These are phyloP conservation scores for Aquilaria sinensis DNA, from an alignment of 345 rosid genomes.

Conservation along the genomic window DNA sequence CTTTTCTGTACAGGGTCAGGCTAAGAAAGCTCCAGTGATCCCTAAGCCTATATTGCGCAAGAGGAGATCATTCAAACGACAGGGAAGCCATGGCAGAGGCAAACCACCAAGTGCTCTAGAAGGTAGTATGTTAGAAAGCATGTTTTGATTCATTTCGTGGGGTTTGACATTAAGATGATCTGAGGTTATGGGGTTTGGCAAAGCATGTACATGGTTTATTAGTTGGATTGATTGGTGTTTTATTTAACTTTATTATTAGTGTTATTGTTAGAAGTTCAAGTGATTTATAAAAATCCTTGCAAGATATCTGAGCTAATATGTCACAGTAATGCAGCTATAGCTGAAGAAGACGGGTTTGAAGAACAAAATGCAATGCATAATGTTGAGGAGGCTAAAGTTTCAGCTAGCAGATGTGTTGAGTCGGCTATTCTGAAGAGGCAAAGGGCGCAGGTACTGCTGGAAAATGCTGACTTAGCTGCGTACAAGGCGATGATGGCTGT, in stretches of 20 bases:
- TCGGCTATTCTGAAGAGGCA: constrained; percentile 46
- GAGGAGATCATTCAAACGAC: constrained; percentile 76
- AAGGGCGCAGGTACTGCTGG: constrained; percentile 66
- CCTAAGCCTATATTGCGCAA: constrained; percentile 63
- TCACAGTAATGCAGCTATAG: constrained; percentile 22
- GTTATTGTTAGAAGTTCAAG: not conserved
- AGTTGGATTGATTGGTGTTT: not conserved
- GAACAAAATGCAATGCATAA: constrained; percentile 24
- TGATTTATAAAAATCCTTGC: not conserved
- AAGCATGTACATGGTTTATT: no score
- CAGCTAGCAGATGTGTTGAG: constrained; percentile 35
- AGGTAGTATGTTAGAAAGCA: constrained; percentile 43
- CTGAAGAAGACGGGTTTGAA: constrained; percentile 41
- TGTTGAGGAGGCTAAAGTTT: constrained; percentile 45
- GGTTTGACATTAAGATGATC: no score
- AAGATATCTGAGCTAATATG: not conserved
- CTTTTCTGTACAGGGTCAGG: constrained; percentile 43
- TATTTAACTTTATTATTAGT: not conserved
- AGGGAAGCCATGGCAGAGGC: constrained; percentile 69
- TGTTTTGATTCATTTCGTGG: no score
- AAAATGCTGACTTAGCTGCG: constrained; percentile 68
- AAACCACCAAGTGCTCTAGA: constrained; percentile 48
- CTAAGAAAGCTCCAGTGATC: constrained; percentile 49
- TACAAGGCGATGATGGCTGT: constrained; percentile 70
- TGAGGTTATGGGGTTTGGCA: no score